Conservation (phyloP, 208 protist genomes). For the Trypanosoma avium region DNA sequence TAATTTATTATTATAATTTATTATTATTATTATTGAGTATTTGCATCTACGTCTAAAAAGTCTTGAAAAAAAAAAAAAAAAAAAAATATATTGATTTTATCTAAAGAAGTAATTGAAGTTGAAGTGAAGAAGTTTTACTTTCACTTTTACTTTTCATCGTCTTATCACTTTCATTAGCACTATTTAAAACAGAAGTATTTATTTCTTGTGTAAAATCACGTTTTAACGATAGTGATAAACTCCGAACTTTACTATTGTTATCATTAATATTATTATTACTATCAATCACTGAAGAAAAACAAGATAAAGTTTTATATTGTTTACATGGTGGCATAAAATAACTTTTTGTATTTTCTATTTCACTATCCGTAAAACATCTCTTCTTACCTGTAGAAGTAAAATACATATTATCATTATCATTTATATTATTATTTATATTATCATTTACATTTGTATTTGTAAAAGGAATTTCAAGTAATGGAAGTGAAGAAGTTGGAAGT, state of each 20-base stretch:
- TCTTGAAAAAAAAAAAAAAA: not conserved
- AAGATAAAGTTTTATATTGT: not conserved
- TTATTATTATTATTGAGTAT: too few species aligned
- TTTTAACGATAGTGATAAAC: not conserved
- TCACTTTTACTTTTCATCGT: too few species aligned
- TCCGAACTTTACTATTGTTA: not conserved
- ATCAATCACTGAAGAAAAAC: not conserved
- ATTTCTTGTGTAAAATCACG: not conserved
- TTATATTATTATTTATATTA: too few species aligned
- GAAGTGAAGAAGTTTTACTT: not conserved
- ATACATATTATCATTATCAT: too few species aligned
- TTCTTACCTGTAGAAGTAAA: not conserved
- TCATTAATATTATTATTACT: not conserved
- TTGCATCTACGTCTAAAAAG: not conserved
- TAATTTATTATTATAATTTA: too few species aligned
- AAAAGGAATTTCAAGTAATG: too few species aligned
- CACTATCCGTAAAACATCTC: not conserved
- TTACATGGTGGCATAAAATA: not conserved
- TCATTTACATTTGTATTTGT: too few species aligned
- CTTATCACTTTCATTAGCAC: not conserved
- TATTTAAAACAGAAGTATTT: not conserved
- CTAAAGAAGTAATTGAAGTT: slow-evolving; percentile 9
- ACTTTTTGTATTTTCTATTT: not conserved
- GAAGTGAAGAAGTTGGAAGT: too few species aligned
- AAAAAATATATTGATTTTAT: not conserved